Conservation (phyloP, 1,284 basidiomycete species). For the Xerocomus amazonicus region DNA sequence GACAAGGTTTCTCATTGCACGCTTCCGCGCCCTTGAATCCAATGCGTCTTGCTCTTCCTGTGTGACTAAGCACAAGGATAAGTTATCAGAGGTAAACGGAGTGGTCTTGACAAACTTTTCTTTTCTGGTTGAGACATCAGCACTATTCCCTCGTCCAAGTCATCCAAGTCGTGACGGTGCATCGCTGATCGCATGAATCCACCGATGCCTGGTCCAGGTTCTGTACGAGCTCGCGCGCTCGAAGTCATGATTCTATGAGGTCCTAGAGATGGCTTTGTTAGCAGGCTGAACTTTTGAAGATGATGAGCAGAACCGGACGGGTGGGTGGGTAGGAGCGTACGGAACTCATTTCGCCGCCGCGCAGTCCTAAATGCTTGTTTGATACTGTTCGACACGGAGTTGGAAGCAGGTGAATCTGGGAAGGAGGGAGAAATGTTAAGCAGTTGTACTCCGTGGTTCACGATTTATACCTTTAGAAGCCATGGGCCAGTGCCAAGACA, state of each 20-base stretch:
- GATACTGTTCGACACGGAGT: slow-evolving; percentile 4
- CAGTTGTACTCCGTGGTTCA: neutral
- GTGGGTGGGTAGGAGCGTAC: slow-evolving; percentile 3
- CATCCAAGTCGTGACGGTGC: slow-evolving; percentile 4
- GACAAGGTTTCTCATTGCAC: slow-evolving; percentile 47
- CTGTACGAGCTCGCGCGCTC: slow-evolving; percentile 16
- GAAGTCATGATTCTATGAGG: slow-evolving; percentile 17
- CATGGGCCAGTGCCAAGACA: neutral
- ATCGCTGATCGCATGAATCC: slow-evolving; percentile 25
- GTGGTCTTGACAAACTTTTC: slow-evolving; percentile 17
- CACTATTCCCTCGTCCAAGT: slow-evolving; percentile 13
- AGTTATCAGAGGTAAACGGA: neutral
- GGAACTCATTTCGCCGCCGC: slow-evolving; percentile 13
- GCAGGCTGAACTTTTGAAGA: neutral
- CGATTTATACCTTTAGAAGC: neutral
- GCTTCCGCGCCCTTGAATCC: slow-evolving; percentile 43
- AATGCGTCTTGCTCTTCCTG: slow-evolving; percentile 46
- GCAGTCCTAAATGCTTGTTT: neutral
- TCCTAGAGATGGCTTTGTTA: slow-evolving; percentile 13
- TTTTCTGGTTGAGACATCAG: slow-evolving; percentile 12
- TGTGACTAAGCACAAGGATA: slow-evolving; percentile 34
- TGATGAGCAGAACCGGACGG: slow-evolving; percentile 10
- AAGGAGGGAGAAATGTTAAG: neutral
- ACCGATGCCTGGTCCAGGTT: slow-evolving; percentile 4
- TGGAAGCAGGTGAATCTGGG: no score